These are phyloP conservation scores for Wickerhamomyces canadensis DNA, from an alignment of 805 yeast genomes.

Conservation along the genomic window DNA sequence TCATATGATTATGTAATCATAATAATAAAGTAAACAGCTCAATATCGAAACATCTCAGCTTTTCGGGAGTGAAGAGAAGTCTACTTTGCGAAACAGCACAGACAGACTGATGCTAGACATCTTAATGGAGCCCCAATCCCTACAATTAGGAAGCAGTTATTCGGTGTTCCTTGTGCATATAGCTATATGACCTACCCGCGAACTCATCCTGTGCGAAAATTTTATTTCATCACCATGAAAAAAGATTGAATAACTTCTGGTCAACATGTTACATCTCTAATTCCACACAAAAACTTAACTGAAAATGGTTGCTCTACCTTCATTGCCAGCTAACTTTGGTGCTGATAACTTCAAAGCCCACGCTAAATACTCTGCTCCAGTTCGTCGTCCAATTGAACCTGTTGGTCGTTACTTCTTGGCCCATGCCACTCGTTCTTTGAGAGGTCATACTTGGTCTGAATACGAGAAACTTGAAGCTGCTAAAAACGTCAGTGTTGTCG, in stretches of 20 bases:
- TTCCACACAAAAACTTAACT: background rate
- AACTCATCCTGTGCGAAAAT: too few species aligned
- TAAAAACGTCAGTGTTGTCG: conserved; percentile 69
- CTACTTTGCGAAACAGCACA: too few species aligned
- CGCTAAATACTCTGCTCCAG: conserved; percentile 50
- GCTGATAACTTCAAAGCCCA: conserved; percentile 44
- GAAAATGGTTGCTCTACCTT: conserved; percentile 36
- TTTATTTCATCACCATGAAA: background rate
- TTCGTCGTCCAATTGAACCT: conserved; percentile 86
- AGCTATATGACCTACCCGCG: too few species aligned
- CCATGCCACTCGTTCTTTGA: conserved; percentile 90
- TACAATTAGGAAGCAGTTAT: too few species aligned
- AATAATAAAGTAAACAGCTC: too few species aligned
- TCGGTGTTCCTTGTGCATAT: too few species aligned
- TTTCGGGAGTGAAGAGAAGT: too few species aligned
- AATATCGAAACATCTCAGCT: too few species aligned
- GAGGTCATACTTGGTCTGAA: conserved; percentile 99
- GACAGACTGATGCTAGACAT: too few species aligned
- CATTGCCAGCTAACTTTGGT: conserved; percentile 50
- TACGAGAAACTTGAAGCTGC: conserved; percentile 91
- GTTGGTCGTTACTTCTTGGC: conserved; percentile 95
- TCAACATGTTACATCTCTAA: too few species aligned
- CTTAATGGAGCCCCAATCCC: too few species aligned
- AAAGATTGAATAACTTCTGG: background rate
- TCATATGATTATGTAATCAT: too few species aligned